Evolutionary conservation across 2,329 filamentous ascomycete genomes (phyloP), one percentile per base, ranked within the genome.

Genomic region (Aureobasidium sp.): DNA sequence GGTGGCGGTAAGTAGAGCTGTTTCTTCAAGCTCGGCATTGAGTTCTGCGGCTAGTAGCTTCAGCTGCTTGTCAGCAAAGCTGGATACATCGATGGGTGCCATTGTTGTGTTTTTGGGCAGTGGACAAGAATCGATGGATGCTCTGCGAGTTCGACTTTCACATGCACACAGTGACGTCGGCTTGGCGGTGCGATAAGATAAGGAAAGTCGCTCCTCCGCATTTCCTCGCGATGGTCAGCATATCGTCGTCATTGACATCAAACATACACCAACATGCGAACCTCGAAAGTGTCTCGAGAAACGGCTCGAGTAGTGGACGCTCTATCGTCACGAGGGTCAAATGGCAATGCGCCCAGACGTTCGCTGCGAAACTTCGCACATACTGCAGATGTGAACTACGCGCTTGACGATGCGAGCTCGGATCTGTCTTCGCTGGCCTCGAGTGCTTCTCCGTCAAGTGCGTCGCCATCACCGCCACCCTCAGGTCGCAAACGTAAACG

Each of bases 41-140:
- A 91, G 85, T 74, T 95, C 90, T 58, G 78, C 78, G 49, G 85
- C 80, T 42, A 95, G 83, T 54, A 95, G 84, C 42, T 79, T 74
- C 58, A 92, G 82, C 72, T 95, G 90, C 1, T 83, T 83, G 50
- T 78, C 74, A 10, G 89, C 88, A 73, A 94, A 95, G 50, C 82
- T 75, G 50, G 85, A 76, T 63, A 92, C 81, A 70, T 88, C 83
- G 64, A 76, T 70, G 15, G 70, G 64, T 27, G 54, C 49, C 62
- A 64, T 64, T 37, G 8, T 21, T 30, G 21, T 48, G 49, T 21
- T 21, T 21, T 21, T 21, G 21, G 21, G 48, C 15, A n/a, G 30
- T 42, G 47, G 32, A 50, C 39, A 49, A 53, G n/a, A 25, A 27
- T 36, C 13, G 27, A n/a, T 10, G 2, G 41, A 15, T 36, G 16